Evolutionary conservation across 108 stramenopile species (phyloP).

Genomic region (Fragilariopsis cylindrus): DNA sequence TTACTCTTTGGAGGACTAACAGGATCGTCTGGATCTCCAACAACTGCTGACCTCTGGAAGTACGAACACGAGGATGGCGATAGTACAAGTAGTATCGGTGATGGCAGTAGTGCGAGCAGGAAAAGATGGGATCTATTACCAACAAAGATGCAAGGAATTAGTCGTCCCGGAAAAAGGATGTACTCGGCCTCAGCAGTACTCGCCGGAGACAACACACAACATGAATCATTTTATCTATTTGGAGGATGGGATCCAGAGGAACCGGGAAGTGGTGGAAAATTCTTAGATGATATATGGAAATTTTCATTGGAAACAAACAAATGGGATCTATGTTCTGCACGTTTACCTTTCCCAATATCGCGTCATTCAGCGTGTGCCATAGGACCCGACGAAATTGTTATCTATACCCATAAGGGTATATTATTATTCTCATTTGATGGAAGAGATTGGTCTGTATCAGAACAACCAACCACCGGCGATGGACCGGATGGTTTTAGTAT

Average conservation of each 20-base stretch:
- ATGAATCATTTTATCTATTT: conserved; percentile 4
- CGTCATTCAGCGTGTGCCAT: conserved; percentile 23
- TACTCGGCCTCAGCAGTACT: conserved; percentile 13
- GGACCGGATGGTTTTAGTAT: conserved; percentile 22
- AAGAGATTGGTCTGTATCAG: background rate
- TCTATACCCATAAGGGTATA: conserved; percentile 21
- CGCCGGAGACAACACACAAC: background rate
- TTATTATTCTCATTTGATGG: conserved; percentile 12
- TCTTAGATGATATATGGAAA: conserved; percentile 15
- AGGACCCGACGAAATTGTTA: conserved; percentile 8
- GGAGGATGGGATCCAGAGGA: conserved; percentile 36
- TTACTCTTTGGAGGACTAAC: conserved; percentile 21
- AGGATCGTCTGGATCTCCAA: conserved; percentile 14
- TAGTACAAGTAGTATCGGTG: too few relatives aligned
- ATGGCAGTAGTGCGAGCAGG: too few relatives aligned
- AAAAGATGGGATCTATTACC: background rate
- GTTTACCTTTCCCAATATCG: conserved; percentile 16
- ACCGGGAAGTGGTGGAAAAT: conserved; percentile 22
- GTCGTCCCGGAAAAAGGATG: conserved; percentile 18
- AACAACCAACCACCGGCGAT: conserved; percentile 8
- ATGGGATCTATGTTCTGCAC: background rate
- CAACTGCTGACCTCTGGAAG: background rate
- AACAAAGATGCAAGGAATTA: background rate
- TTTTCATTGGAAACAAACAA: background rate
- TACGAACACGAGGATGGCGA: background rate